Evolutionary conservation across 352 stramenopile species (phyloP), one percentile per base, ranked within the genome.

Genomic region (Phytophthora pseudosyringae): DNA sequence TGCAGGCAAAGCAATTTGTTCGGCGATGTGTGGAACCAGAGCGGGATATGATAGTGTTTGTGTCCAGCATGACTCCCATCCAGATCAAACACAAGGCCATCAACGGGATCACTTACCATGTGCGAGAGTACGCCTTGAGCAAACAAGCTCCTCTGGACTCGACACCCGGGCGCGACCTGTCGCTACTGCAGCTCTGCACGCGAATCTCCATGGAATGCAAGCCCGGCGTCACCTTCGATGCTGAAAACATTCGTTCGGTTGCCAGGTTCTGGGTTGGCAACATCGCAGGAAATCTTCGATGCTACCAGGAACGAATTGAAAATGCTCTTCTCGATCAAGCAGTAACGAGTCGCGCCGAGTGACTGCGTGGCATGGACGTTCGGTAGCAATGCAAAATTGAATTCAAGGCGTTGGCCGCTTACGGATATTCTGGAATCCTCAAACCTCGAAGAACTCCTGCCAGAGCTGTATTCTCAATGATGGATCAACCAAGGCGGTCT

Each of bases 111-210:
- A 45, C 41, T 5, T 73, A 69, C 36, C 65, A 69, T 13, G 43
- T 39, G 1, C 39, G 60, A 45, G 51, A 63, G 46, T 73, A 70
- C 18, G 66, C 84, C 39, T 41, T 91, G 18, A 68, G 84, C 18
- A 79, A 77, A 41, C 73, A 52, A 25, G 66, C 76, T 26, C 53
- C 48, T 5, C 21, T 21, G 21, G 40, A 51, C 0, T 78, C 75
- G 4, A 63, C 68, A n/a, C 26, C 46, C 2, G 59, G 65, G 44
- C 41, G 60, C 26, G 68, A 82, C 3, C 51, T 70, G 16, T 71
- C 77, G 21, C 71, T 88, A 6, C 53, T 91, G 49, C 75, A 88
- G 54, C 75, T 75, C 43, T 85, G 75, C 44, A 64, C 73, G 15
- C 67, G 84, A 8, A 72, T 82, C 32, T 78, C 75, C 4, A 71